Percentiles rank a stretch among this genome's conserved stretches.
These are phyloP conservation scores for Trichomonas vaginalis DNA, from an alignment of 208 protist species.

Conservation along the genomic window DNA sequence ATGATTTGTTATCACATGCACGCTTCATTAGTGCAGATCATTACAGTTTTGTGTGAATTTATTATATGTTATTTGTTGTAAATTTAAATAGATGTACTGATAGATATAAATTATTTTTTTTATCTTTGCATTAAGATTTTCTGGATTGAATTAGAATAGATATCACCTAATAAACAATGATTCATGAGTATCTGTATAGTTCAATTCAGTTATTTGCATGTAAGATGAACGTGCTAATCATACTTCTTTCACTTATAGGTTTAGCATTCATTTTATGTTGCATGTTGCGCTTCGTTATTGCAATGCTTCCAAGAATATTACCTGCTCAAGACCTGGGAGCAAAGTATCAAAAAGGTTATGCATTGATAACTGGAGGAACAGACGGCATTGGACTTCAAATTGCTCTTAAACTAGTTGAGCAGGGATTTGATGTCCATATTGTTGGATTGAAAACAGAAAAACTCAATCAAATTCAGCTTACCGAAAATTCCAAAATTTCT, in stretches of 20 bases:
- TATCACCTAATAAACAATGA: no score
- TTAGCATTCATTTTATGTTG: neutral
- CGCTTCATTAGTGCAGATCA: no score
- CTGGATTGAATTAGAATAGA: no score
- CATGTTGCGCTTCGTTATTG: neutral
- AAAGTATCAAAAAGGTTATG: neutral
- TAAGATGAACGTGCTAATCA: neutral
- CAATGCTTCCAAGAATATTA: neutral
- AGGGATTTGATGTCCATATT: neutral
- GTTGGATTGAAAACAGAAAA: neutral
- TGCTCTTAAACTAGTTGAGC: neutral
- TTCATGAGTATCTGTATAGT: no score
- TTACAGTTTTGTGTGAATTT: no score
- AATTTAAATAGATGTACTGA: no score
- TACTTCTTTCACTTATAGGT: neutral
- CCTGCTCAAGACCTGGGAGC: neutral
- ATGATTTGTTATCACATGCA: no score
- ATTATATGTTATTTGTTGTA: no score
- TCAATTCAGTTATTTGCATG: no score
- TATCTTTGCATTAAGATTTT: no score
- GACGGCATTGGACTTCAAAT: slow-evolving; percentile 9
- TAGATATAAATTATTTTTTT: no score
- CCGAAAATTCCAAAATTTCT: neutral
- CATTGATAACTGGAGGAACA: neutral
- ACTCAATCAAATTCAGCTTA: neutral